A percentile compares a stretch with the other conserved stretches of the same genome.
Evolutionary conservation across 1,284 basidiomycete species (phyloP).

Genomic region (Trichosporon coremiiforme): DNA sequence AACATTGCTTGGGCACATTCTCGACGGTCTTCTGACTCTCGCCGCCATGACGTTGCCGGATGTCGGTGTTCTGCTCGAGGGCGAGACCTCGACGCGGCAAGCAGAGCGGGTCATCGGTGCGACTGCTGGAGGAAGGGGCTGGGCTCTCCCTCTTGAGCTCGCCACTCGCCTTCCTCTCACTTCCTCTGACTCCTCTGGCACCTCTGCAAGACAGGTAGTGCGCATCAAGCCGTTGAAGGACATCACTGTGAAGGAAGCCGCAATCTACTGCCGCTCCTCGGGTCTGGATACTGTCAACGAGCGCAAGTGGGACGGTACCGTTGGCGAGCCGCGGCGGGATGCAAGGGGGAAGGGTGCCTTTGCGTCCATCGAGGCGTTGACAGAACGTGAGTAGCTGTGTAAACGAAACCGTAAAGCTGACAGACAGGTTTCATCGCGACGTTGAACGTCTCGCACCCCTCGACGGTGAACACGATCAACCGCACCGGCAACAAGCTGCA

Average conservation of each 20-base stretch:
- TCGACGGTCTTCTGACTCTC: slow-evolving; percentile 71
- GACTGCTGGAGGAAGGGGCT: slow-evolving; percentile 78
- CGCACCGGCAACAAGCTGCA: slow-evolving; percentile 79
- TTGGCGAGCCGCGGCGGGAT: slow-evolving; percentile 51
- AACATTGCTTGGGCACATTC: slow-evolving; percentile 64
- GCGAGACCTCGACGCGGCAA: slow-evolving; percentile 76
- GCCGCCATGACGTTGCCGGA: slow-evolving; percentile 62
- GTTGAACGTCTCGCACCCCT: slow-evolving; percentile 79
- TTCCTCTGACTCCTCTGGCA: neutral
- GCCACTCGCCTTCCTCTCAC: slow-evolving; percentile 56
- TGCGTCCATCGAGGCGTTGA: slow-evolving; percentile 65
- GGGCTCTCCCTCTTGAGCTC: slow-evolving; percentile 70
- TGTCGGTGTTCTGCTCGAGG: slow-evolving; percentile 76
- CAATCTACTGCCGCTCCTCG: slow-evolving; percentile 46
- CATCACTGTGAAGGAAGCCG: slow-evolving; percentile 74
- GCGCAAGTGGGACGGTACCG: slow-evolving; percentile 63
- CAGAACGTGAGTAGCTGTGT: slow-evolving; percentile 64
- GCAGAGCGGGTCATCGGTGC: slow-evolving; percentile 74
- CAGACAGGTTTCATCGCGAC: slow-evolving; percentile 74
- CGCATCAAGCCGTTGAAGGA: slow-evolving; percentile 72
- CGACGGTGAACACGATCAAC: slow-evolving; percentile 83
- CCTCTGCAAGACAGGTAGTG: slow-evolving; percentile 57
- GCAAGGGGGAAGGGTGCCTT: slow-evolving; percentile 58
- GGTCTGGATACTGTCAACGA: slow-evolving; percentile 64
- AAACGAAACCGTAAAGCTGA: neutral